These are phyloP conservation scores for Kickxella alabastrina DNA, from an alignment of 192 early-diverging fungal genomes.

Conservation along the genomic window DNA sequence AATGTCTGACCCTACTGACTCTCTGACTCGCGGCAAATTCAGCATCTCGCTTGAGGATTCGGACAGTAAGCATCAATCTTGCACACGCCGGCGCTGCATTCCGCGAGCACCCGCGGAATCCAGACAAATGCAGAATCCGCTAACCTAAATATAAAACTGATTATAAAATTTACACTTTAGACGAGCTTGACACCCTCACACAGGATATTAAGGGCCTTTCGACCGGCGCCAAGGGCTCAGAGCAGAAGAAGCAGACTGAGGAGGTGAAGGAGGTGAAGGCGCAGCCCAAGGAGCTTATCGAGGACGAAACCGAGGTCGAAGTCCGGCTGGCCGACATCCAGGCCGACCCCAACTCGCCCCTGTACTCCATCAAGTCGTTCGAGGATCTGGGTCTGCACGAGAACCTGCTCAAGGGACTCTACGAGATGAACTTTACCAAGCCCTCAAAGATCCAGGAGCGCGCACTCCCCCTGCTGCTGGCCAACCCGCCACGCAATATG, in stretches of 20 bases:
- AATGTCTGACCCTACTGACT: conserved; percentile 4
- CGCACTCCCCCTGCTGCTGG: conserved; percentile 83
- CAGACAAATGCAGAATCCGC: neutral
- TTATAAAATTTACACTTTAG: conserved; percentile 9
- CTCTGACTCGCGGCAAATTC: conserved; percentile 18
- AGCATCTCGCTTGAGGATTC: conserved; percentile 40
- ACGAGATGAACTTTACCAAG: conserved; percentile 87
- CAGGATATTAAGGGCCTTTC: conserved; percentile 12
- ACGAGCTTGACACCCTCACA: conserved; percentile 27
- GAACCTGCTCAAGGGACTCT: conserved; percentile 87
- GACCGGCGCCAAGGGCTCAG: too few species aligned
- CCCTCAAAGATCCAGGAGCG: conserved; percentile 96
- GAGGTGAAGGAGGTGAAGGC: neutral
- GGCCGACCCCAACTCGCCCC: conserved; percentile 68
- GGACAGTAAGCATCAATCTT: conserved; percentile 4
- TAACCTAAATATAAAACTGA: conserved; percentile 12
- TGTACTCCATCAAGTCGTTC: conserved; percentile 78
- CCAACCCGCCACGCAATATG: conserved; percentile 89
- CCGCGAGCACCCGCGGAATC: neutral
- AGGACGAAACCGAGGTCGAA: conserved; percentile 50
- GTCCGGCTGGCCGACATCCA: conserved; percentile 61
- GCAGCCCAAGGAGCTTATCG: neutral
- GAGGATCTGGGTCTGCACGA: conserved; percentile 70
- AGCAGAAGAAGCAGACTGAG: neutral
- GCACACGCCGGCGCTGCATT: neutral